These are phyloP conservation scores for Aspergillus kassunensis DNA, from an alignment of 495 filamentous ascomycete species.

Conservation along the genomic window DNA sequence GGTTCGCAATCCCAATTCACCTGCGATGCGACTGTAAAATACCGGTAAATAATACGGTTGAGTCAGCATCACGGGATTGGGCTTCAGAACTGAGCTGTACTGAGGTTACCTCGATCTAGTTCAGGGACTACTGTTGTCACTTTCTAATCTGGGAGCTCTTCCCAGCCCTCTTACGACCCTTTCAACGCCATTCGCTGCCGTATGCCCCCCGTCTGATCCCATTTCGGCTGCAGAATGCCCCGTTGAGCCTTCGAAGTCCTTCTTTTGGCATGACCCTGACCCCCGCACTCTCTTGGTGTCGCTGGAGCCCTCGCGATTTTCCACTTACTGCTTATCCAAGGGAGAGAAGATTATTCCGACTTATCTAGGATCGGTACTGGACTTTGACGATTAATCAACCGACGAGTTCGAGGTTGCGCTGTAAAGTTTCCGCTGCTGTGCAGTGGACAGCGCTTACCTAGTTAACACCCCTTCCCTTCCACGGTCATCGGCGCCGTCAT, in stretches of 20 bases:
- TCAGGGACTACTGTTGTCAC: background rate
- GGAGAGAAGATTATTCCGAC: background rate
- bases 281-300: constrained; percentile 42
- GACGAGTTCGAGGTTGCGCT: background rate
- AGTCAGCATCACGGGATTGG: constrained; percentile 15
- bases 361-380: background rate
- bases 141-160: background rate
- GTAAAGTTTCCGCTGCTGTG: background rate
- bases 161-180: background rate
- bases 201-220: background rate
- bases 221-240: constrained; percentile 16
- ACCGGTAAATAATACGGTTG: constrained; percentile 1
- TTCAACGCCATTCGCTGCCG: background rate
- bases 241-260: constrained; percentile 9
- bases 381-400: background rate
- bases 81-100: background rate
- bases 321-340: constrained; percentile 1
- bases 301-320: constrained; percentile 39
- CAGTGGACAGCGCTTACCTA: constrained; percentile 2
- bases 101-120: background rate
- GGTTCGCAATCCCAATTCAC: background rate
- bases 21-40: background rate
- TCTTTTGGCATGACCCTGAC: constrained; percentile 31
- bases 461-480: background rate
- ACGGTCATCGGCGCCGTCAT: constrained; percentile 22